phyloP scores from a whole-genome alignment of 192 early-diverging fungal genomes.

The Backusella luteola region DNA sequence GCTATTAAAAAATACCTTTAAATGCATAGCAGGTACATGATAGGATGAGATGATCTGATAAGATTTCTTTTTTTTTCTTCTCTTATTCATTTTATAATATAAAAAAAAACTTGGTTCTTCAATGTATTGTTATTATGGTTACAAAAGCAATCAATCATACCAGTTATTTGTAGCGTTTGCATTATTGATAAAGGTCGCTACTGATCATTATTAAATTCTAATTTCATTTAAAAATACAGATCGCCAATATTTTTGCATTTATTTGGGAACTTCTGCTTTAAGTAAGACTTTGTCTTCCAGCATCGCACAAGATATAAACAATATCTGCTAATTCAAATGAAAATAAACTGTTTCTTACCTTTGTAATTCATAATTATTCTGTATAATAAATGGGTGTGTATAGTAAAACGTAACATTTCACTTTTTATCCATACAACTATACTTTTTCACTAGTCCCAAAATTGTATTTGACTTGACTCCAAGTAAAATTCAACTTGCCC shows the following conservation, averaged over 20 bases:
- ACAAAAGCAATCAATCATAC: too few species aligned
- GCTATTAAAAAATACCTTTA: too few species aligned
- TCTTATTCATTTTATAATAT: not conserved
- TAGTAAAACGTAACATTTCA: too few species aligned
- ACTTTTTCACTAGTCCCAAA: too few species aligned
- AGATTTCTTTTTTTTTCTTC: not conserved
- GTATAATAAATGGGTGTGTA: not conserved
- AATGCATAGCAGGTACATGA: not conserved
- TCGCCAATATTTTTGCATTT: not conserved
- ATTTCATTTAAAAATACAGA: too few species aligned
- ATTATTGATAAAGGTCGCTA: not conserved
- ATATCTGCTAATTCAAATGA: not conserved
- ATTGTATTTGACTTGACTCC: too few species aligned
- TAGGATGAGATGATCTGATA: not conserved
- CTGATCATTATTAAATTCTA: too few species aligned
- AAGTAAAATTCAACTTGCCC: too few species aligned
- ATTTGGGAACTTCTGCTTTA: not conserved
- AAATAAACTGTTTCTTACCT: not conserved
- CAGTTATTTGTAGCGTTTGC: not conserved
- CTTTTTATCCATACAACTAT: too few species aligned
- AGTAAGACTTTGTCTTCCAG: too few species aligned
- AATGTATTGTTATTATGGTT: not conserved
- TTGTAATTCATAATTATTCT: not conserved
- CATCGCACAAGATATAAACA: too few species aligned
- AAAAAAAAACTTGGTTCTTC: not conserved